phyloP scores from a whole-genome alignment of 2,329 filamentous ascomycete genomes.

The Aureobasidium sp. region DNA sequence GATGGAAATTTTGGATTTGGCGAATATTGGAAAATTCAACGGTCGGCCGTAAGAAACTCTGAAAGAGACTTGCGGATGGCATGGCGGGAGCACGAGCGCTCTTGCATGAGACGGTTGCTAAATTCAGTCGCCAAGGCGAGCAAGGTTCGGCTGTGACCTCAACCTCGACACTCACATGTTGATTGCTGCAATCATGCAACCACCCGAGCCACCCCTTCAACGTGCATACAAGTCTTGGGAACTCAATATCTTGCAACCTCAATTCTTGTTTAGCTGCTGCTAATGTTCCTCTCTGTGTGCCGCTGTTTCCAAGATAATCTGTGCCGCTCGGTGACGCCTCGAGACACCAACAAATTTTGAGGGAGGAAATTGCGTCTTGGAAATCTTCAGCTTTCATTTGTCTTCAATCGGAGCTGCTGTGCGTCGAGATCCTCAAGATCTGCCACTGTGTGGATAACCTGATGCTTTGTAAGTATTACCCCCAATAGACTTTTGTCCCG shows the following conservation, averaged over 20 bases:
- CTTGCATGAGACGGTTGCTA: background rate
- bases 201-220: background rate
- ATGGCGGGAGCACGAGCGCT: background rate
- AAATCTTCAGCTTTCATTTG: slow-evolving; percentile 9
- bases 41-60: slow-evolving; percentile 5
- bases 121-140: background rate
- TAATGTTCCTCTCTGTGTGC: background rate
- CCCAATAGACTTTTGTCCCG: background rate
- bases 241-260: background rate
- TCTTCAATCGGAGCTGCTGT: background rate
- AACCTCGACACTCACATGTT: slow-evolving; percentile 9
- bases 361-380: slow-evolving; percentile 6
- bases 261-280: background rate
- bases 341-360: background rate
- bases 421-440: background rate
- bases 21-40: slow-evolving; percentile 9
- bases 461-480: background rate
- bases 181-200: background rate
- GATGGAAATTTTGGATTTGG: background rate
- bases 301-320: background rate
- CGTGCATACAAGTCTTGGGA: slow-evolving; percentile 11
- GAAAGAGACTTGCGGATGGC: background rate
- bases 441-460: background rate
- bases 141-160: slow-evolving; percentile 14
- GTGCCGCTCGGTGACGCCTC: background rate